phyloP scores from a whole-genome alignment of 306 rosid genomes.

The Fagus crenata region DNA sequence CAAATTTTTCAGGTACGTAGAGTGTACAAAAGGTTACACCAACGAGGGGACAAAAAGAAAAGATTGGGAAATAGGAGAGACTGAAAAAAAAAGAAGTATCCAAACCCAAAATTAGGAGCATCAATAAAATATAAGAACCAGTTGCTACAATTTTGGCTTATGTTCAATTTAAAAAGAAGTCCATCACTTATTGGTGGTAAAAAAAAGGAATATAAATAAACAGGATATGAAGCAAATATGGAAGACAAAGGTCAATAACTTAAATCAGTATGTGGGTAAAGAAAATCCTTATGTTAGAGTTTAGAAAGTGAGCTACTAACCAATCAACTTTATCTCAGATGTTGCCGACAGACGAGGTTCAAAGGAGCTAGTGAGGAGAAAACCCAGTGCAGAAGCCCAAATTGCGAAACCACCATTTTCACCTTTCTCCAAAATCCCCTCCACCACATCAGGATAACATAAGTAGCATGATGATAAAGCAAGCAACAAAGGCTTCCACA shows the following conservation, averaged over 20 bases:
- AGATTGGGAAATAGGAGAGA: not conserved
- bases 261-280: conserved; percentile 11
- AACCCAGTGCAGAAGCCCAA: conserved; percentile 73
- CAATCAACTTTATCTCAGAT: conserved; percentile 71
- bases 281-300: conserved; percentile 17
- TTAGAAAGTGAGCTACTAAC: conserved; percentile 43
- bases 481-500: conserved; percentile 83
- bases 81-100: not conserved
- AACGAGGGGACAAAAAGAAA: not conserved
- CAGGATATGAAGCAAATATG: not conserved
- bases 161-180: not conserved
- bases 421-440: conserved; percentile 64
- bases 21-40: not conserved
- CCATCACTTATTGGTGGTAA: not conserved
- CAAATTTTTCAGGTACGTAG: too few relatives aligned
- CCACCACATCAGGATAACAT: conserved; percentile 71
- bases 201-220: not conserved
- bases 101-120: not conserved
- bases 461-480: conserved; percentile 81
- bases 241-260: conserved; percentile 8
- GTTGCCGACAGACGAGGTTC: conserved; percentile 54
- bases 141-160: not conserved
- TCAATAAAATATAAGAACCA: not conserved
- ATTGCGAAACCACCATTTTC: conserved; percentile 54
- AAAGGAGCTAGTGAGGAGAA: conserved; percentile 49